Base-by-base conservation (phyloP, 73 alveolate species). In the Tetrahymena malaccensis region DNA sequence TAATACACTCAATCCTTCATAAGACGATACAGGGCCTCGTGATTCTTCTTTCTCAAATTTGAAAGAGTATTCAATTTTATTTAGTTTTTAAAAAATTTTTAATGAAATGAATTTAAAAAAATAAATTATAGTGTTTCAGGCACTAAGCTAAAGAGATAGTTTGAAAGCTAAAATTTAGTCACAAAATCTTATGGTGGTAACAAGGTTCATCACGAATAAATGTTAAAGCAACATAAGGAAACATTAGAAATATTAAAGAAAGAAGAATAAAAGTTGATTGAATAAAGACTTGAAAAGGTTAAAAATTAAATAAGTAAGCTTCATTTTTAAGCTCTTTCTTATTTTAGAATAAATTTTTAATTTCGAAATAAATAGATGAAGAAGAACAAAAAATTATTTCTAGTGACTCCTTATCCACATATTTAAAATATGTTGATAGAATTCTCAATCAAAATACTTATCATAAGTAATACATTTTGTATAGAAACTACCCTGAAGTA, bases 401-500 rank as follows among this genome's bases (percentile, higher is more conserved):
- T 43, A 95, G 97, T 43, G 96, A 96, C 25, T 58, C 33, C 16
- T 43, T 96, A 38, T 44, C 50, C 1, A 70, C 85, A 7, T 70
- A 93, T 43, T 96, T 98, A 33, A 98, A 96, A 94, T 97, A 94
- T 96, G 99, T 99, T 84, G 99, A 99, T 93, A 98, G 99, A 97
- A 97, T 99, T 70, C 98, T 99, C 43, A 98, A 99, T 85, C 99
- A 99, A 96, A 96, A 99, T 93, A 97, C 98, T 89, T 99, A 98
- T 95, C 99, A 98, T 94, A 98, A 98, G 95, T 96, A 98, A 95
- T 99, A 99, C 70, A 99, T 99, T 85, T 97, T 98, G 27, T 99
- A 99, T 96, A 97, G 99, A 96, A 98, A 99, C 94, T 99, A 99
- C 94, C 99, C 99, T 34, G 98, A 96, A n/a, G 99, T 98, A 43